Evolutionary conservation across 192 early-diverging fungal species (phyloP), one percentile per base, ranked within the genome.

Genomic region (Piromyces finnis): DNA sequence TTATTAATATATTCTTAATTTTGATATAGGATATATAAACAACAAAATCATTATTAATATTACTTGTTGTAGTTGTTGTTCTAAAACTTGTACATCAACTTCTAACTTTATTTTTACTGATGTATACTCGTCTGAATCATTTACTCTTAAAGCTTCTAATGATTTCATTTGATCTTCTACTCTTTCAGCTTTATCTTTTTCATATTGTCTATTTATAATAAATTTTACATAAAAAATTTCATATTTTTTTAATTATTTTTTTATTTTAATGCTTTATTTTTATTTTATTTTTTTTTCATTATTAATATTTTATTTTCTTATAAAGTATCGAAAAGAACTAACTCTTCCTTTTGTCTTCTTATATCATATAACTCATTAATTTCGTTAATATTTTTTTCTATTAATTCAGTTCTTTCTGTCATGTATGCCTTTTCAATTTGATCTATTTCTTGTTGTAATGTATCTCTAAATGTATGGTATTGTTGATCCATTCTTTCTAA

Each of bases 71-170:
- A 90, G 59, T 81, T 90, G 89, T 80, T 90, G 89, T 84, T 90
- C 89, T 15, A 90, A 81, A n/a, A 89, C 88, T 81, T 90, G 88
- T 12, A 90, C 86, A 78, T 90, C 89, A 26, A 87, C 89, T 83
- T 90, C 89, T 32, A 90, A 82, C 82, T 90, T 90, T 79, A 90
- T 90, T 79, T 90, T 90, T 29, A 88, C 87, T 15, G 89, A 81
- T 80, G 89, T 90, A 83, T 90, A 90, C 81, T 90, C 89, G 80
- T 90, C 89, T 17, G 88, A 85, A 79, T 90, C 89, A 28, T 88
- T 83, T 29, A 89, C 86, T 29, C 89, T 79, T 77, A 89, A 81
- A 1, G 82, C 82, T 81, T 90, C 88, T 22, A 90, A 83, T 79
- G 88, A 86, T 79, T 85, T 82, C 30, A 87, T 82, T 79, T 90